Percentiles rank a stretch among this genome's conserved stretches.
Conservation (phyloP, 768 basidiomycete genomes). For the Pisolithus microcarpus region DNA sequence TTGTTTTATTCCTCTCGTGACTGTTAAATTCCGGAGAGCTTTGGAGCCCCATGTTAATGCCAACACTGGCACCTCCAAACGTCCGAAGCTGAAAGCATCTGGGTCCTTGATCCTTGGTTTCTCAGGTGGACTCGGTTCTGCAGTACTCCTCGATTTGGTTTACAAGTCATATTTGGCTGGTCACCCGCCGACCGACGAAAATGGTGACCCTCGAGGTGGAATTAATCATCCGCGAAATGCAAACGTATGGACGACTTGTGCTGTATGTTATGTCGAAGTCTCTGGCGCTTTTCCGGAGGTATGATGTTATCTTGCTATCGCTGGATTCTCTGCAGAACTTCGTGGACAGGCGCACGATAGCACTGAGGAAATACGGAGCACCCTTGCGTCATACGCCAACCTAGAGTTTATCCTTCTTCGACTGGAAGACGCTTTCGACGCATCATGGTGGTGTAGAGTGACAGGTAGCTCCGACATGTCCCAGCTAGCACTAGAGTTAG, state of each 20-base stretch:
- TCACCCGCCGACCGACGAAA: slow-evolving; percentile 18
- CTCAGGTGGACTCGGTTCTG: slow-evolving; percentile 77
- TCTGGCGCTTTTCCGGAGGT: slow-evolving; percentile 57
- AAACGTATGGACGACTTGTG: slow-evolving; percentile 54
- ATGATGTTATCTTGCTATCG: slow-evolving; percentile 20
- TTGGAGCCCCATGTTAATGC: slow-evolving; percentile 61
- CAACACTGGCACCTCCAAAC: slow-evolving; percentile 46
- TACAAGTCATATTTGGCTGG: slow-evolving; percentile 48
- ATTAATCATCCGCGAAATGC: slow-evolving; percentile 59
- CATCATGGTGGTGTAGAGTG: slow-evolving; percentile 53
- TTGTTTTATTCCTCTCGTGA: slow-evolving; percentile 60
- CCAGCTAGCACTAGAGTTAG: slow-evolving; percentile 40
- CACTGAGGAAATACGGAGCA: slow-evolving; percentile 41
- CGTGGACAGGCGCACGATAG: slow-evolving; percentile 44
- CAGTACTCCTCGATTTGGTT: slow-evolving; percentile 63
- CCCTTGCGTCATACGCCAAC: slow-evolving; percentile 41
- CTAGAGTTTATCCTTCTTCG: slow-evolving; percentile 57
- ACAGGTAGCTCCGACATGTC: slow-evolving; percentile 25
- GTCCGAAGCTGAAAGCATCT: slow-evolving; percentile 54
- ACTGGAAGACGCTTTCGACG: slow-evolving; percentile 70
- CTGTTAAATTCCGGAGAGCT: slow-evolving; percentile 54
- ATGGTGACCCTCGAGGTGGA: slow-evolving; percentile 40
- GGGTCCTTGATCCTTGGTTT: slow-evolving; percentile 65
- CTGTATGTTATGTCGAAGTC: slow-evolving; percentile 65
- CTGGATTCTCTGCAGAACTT: slow-evolving; percentile 3